phyloP scores from a whole-genome alignment of 2,329 filamentous ascomycete genomes.

The Fusarium nematophilum region DNA sequence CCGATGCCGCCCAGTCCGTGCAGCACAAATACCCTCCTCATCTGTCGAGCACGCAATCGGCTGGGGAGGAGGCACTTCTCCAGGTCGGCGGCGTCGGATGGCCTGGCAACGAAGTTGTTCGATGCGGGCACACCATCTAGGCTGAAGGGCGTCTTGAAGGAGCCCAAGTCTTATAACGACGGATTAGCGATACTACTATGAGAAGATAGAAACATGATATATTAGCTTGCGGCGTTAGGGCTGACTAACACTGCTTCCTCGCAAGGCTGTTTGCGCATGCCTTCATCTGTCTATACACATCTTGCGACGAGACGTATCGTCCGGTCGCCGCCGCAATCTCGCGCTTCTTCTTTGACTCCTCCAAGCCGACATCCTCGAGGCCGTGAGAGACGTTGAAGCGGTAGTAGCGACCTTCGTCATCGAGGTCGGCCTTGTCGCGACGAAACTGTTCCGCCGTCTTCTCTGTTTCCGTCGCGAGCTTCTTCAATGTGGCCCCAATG shows the following conservation, averaged over 20 bases:
- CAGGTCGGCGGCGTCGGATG: not conserved
- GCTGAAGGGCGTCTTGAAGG: not conserved
- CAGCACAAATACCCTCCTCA: not conserved
- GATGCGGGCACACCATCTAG: not conserved
- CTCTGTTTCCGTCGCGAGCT: slow-evolving; percentile 53
- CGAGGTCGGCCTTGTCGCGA: slow-evolving; percentile 46
- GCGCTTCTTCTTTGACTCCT: slow-evolving; percentile 43
- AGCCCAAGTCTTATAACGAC: not conserved
- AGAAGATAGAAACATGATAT: not conserved
- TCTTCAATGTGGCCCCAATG: slow-evolving; percentile 23
- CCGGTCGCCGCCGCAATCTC: slow-evolving; percentile 35
- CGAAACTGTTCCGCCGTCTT: slow-evolving; percentile 52
- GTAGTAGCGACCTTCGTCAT: slow-evolving; percentile 51
- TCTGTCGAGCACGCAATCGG: not conserved
- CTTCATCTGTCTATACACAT: slow-evolving; percentile 1
- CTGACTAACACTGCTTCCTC: slow-evolving; percentile 5
- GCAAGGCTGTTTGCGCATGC: not conserved
- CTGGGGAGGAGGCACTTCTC: not conserved
- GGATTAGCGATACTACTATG: not conserved
- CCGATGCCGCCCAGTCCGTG: slow-evolving; percentile 12
- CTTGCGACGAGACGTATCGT: not conserved
- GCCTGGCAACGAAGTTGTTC: not conserved
- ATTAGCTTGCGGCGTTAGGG: not conserved
- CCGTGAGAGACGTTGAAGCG: slow-evolving; percentile 58
- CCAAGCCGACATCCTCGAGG: slow-evolving; percentile 54